phyloP scores from a whole-genome alignment of 169 alveolate genomes.

The Eimeria acervulina region DNA sequence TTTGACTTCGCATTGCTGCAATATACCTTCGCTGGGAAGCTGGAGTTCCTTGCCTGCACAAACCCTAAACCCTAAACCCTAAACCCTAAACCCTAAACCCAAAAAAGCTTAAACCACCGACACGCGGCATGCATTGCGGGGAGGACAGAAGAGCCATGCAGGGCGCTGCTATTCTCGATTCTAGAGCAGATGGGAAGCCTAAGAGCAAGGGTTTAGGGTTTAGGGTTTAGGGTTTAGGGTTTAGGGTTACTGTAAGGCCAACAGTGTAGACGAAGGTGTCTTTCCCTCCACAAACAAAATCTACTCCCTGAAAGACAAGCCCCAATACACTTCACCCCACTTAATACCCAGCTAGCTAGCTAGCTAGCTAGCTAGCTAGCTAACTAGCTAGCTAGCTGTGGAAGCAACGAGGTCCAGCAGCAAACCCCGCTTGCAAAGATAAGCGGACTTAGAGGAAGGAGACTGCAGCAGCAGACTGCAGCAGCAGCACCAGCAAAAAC shows the following conservation, averaged over 20 bases:
- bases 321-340: background rate
- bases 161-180: background rate
- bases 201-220: background rate
- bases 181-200: background rate
- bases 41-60: background rate
- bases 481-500: slow-evolving; percentile 1
- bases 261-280: slow-evolving; percentile 8
- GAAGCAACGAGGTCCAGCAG: background rate
- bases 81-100: slow-evolving; percentile 5
- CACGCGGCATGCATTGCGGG: background rate
- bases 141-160: background rate
- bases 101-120: background rate
- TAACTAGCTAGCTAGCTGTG: background rate
- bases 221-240: slow-evolving; percentile 33
- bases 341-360: too few species aligned
- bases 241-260: background rate
- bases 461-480: slow-evolving; percentile 13
- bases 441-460: background rate
- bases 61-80: background rate
- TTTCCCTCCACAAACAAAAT: background rate
- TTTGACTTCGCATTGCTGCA: slow-evolving; percentile 43
- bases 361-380: too few species aligned
- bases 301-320: slow-evolving; percentile 32
- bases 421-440: background rate
- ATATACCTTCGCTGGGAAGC: background rate